Base-by-base conservation (phyloP, 805 yeast genomes). In the Saccharomyces cerevisiae region DNA sequence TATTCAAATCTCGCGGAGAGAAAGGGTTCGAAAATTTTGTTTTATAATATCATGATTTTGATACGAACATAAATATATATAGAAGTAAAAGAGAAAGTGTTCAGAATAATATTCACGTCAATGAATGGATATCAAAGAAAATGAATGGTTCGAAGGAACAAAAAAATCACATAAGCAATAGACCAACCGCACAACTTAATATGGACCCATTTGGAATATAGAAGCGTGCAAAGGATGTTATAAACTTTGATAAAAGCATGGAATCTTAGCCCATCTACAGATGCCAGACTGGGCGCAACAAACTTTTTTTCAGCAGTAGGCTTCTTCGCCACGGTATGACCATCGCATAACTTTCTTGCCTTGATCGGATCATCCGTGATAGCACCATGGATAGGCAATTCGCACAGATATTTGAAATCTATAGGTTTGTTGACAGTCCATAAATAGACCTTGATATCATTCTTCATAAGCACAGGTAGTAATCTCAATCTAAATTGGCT, bases 341-440 rank as follows among this genome's bases (percentile, higher is more conserved):
- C 53, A 5, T 48, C 47, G 22, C 58, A 49, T 24, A 62, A 47
- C 27, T 55, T 50, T 24, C 61, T 59, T 8, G 69, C 59, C 27
- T 53, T 52, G 2, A 56, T 46, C 22, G 71, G 71, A 50, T 65
- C 61, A 55, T 69, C 72, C 1, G 70, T 66, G 8, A 69, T 62
- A n/a, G 63, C 57, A 41, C 71, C 72, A 36, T 57, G 52, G 21
- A 69, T 65, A 31, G 71, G 70, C 32, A 68, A 51, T 27, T 67
- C 67, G 22, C 63, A 49, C 48, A 61, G 48, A 57, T 60, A 60
- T 52, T 67, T 49, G 65, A 70, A 53, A 59, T 68, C 67, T 24
- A 60, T 50, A 50, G 67, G 57, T 55, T 68, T 54, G 62, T 81
- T 81, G 17, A 79, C 71, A 1, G 85, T 81, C 86, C 86, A 81